These are phyloP conservation scores for Yarrowia porcina DNA, from an alignment of 805 yeast species.

Conservation along the genomic window DNA sequence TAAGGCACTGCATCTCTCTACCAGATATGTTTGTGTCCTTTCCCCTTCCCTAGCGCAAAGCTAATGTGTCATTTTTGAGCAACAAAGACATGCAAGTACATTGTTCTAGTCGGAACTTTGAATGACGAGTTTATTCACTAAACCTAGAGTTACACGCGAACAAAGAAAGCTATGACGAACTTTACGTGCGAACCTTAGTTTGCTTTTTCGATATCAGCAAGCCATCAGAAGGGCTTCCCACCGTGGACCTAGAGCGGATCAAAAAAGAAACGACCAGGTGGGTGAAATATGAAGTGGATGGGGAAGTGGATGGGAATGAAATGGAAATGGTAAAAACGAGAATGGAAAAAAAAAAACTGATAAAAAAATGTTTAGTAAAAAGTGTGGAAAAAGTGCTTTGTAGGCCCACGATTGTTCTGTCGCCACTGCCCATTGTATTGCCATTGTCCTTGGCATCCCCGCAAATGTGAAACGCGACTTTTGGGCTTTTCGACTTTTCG, in stretches of 20 bases:
- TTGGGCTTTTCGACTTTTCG: too few species aligned
- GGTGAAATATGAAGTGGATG: too few species aligned
- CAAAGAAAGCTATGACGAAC: not conserved
- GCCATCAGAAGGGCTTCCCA: not conserved
- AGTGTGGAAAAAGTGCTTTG: too few species aligned
- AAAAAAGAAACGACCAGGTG: not conserved
- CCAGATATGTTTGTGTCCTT: too few species aligned
- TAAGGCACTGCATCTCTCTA: too few species aligned
- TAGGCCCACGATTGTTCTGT: too few species aligned
- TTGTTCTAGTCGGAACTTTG: not conserved
- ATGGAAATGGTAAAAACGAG: too few species aligned
- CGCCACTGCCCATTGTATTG: too few species aligned
- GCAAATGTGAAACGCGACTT: not conserved
- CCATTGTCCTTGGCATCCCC: too few species aligned
- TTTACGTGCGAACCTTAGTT: not conserved
- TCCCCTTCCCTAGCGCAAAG: constrained; percentile 1
- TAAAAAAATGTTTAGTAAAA: too few species aligned
- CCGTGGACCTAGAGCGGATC: not conserved
- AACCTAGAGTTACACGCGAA: not conserved
- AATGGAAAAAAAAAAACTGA: too few species aligned
- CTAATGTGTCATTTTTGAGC: constrained; percentile 1
- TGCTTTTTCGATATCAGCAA: not conserved
- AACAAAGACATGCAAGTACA: not conserved
- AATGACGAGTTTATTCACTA: not conserved
- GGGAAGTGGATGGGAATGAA: too few species aligned